Evolutionary conservation across 2,329 filamentous ascomycete genomes (phyloP), one percentile per base, ranked within the genome.

Genomic region (Monosporascus sp.): DNA sequence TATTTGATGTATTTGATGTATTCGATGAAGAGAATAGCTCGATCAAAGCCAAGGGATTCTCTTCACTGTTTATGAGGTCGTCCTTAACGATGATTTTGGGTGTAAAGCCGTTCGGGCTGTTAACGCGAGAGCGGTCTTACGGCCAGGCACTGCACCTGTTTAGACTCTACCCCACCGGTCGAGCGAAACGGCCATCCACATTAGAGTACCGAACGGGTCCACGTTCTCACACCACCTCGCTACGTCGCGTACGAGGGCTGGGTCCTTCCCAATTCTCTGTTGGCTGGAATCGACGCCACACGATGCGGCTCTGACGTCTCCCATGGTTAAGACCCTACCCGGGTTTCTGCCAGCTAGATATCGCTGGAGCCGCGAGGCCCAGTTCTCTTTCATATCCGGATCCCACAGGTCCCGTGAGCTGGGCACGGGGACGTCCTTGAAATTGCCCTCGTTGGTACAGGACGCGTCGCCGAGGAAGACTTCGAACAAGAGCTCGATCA

Each of bases 181-280:
- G 61, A 72, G 67, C 50, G 61, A 43, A 3, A 54, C 53, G 2
- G 62, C 61, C 64, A 62, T 72, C 71, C 57, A 65, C 2, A 65
- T 54, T 53, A 61, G 57, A 14, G 50, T 63, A 39, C 55, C 59
- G 41, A 65, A 60, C n/a, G 63, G 63, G 52, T 67, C 65, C 5
- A 60, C 9, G 6, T 44, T 54, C 47, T 63, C 61, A 35, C 64
- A 66, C 64, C 65, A 67, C n/a, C 50, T 54, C 3, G 45, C 55
- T 22, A 66, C 37, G 36, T 57, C 58, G 3, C 54, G 38, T 31
- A 57, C 49, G 9, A 57, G 20, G 20, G 24, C 48, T 9, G 39
- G 22, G 7, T 53, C 47, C 5, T 36, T 52, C 15, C 47, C 38
- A 3, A 11, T 37, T 37, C 39, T 37, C 27, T 15, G 44, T 25